phyloP scores from a whole-genome alignment of 1,139 yeast species.

The Torulaspora globosa region DNA sequence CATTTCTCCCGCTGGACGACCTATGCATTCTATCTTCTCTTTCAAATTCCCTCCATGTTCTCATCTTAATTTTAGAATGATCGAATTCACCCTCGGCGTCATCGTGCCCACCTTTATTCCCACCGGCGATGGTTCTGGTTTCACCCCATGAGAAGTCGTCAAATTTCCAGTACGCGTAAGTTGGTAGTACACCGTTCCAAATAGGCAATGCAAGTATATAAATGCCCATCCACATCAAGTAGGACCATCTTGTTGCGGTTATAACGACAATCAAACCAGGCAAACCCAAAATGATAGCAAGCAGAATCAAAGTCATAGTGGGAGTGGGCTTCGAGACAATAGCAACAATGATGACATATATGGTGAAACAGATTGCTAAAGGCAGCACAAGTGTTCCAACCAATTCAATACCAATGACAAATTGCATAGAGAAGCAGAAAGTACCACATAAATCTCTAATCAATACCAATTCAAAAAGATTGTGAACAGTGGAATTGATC shows the following conservation, averaged over 20 bases:
- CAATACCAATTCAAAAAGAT: constrained; percentile 82
- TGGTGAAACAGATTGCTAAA: constrained; percentile 81
- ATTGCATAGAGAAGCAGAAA: constrained; percentile 96
- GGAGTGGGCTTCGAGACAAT: constrained; percentile 83
- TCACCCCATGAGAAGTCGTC: constrained; percentile 99
- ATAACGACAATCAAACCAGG: constrained; percentile 87
- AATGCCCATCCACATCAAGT: constrained; percentile 75
- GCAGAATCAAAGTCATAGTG: constrained; percentile 66
- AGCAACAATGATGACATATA: constrained; percentile 75
- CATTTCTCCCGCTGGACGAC: constrained; percentile 5
- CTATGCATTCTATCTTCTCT: constrained; percentile 44
- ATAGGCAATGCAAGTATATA: constrained; percentile 82
- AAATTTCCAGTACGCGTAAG: constrained; percentile 92
- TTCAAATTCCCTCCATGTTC: constrained; percentile 92
- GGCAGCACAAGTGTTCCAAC: constrained; percentile 91
- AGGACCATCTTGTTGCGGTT: constrained; percentile 75
- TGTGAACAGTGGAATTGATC: constrained; percentile 97
- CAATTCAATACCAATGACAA: constrained; percentile 80
- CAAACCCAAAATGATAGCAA: constrained; percentile 80
- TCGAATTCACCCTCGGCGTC: constrained; percentile 78
- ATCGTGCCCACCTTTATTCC: constrained; percentile 58
- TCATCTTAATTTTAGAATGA: constrained; percentile 80
- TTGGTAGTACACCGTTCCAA: constrained; percentile 91
- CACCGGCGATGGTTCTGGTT: constrained; percentile 81
- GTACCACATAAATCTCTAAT: constrained; percentile 95